Conservation (phyloP, 1,284 basidiomycete genomes). For the Peniophora sp. region DNA sequence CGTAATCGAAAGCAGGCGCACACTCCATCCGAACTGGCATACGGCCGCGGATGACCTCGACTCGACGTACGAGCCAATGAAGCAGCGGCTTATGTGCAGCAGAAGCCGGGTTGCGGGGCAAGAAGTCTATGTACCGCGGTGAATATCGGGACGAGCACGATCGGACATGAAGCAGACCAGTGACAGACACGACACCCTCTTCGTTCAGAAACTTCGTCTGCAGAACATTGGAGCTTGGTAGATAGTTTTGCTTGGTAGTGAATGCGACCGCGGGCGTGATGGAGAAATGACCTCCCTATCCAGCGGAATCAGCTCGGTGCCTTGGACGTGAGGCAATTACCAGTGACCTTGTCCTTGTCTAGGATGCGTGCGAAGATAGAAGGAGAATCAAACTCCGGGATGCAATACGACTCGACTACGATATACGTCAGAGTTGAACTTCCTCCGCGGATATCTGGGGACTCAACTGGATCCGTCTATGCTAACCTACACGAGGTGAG, state of each 20-base stretch:
- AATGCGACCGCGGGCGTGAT: conserved; percentile 66
- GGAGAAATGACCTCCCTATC: conserved; percentile 85
- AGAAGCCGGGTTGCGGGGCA: conserved; percentile 55
- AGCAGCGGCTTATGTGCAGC: conserved; percentile 54
- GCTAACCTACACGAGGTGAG: conserved; percentile 41
- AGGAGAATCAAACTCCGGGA: conserved; percentile 90
- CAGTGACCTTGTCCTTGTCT: conserved; percentile 64
- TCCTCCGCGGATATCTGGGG: background rate
- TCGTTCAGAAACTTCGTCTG: conserved; percentile 65
- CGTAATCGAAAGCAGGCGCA: conserved; percentile 92
- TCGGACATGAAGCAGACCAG: conserved; percentile 34
- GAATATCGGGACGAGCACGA: background rate
- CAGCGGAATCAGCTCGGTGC: background rate
- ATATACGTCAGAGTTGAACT: background rate
- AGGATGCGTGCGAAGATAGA: conserved; percentile 84
- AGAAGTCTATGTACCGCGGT: conserved; percentile 46
- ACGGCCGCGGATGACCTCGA: conserved; percentile 78
- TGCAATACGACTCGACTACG: conserved; percentile 80
- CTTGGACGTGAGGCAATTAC: background rate
- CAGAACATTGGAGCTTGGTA: conserved; percentile 78
- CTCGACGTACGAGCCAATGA: conserved; percentile 82
- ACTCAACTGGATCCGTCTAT: conserved; percentile 69
- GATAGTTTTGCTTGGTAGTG: conserved; percentile 78
- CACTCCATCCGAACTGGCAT: conserved; percentile 78
- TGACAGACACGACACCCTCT: conserved; percentile 70